A percentile compares a stretch with the other conserved stretches of the same genome.
These are phyloP conservation scores for Kwoniella sp. DNA, from an alignment of 768 basidiomycete species.

Conservation along the genomic window DNA sequence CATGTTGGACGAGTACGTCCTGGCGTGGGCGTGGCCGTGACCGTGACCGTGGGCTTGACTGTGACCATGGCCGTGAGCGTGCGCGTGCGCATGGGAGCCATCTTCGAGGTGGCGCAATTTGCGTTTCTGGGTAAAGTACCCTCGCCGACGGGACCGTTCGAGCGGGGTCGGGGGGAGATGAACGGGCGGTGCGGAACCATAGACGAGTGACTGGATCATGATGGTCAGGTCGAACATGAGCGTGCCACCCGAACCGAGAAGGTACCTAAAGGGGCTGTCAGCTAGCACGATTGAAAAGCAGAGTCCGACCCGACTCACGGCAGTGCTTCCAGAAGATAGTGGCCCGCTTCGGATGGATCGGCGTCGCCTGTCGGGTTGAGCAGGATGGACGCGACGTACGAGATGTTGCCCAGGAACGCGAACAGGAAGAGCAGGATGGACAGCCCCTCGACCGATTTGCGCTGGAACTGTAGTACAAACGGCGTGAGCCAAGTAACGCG, in stretches of 20 bases:
- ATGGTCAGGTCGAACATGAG: constrained; percentile 90
- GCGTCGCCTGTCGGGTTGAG: constrained; percentile 57
- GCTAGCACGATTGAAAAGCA: neutral
- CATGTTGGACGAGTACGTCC: neutral
- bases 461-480: constrained; percentile 59
- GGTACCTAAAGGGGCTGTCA: constrained; percentile 54
- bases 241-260: constrained; percentile 88
- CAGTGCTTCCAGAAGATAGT: constrained; percentile 73
- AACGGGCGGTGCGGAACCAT: constrained; percentile 52
- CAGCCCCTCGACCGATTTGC: constrained; percentile 92
- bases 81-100: constrained; percentile 3
- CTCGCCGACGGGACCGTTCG: constrained; percentile 3
- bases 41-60: neutral
- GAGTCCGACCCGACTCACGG: constrained; percentile 61
- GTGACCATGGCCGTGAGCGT: neutral
- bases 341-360: constrained; percentile 57
- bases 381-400: constrained; percentile 89
- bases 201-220: constrained; percentile 76
- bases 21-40: neutral
- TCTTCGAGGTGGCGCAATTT: constrained; percentile 26
- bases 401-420: constrained; percentile 87
- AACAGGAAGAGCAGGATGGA: constrained; percentile 89
- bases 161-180: constrained; percentile 1
- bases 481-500: neutral
- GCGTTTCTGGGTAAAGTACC: constrained; percentile 5